Conservation (phyloP, 768 basidiomycete genomes). For the Trametes villosa region DNA sequence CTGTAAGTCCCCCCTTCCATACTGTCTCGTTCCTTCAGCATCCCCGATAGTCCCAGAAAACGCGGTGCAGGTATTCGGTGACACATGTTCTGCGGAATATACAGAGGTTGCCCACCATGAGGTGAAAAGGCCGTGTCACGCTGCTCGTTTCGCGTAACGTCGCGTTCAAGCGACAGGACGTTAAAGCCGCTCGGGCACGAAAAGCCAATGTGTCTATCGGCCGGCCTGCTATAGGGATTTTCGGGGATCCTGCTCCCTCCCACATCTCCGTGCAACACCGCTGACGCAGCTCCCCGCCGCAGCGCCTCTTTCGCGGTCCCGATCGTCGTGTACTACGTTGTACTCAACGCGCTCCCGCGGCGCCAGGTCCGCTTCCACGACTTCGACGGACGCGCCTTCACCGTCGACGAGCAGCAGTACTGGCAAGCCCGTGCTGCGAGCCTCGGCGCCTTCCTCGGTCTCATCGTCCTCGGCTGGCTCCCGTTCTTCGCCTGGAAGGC, state of each 20-base stretch:
- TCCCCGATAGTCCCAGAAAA: too few relatives aligned
- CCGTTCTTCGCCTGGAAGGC: conserved; percentile 55
- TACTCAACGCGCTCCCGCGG: conserved; percentile 35
- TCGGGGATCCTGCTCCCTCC: too few relatives aligned
- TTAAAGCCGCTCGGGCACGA: too few relatives aligned
- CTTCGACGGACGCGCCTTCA: conserved; percentile 12
- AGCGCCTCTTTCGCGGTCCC: conserved; percentile 48
- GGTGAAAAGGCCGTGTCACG: too few relatives aligned
- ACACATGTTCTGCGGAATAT: too few relatives aligned
- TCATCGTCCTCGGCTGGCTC: conserved; percentile 42
- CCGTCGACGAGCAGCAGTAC: conserved; percentile 28
- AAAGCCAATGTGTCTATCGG: too few relatives aligned
- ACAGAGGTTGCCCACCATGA: too few relatives aligned
- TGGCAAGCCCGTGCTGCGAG: conserved; percentile 43
- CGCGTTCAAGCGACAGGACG: too few relatives aligned
- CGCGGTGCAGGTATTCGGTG: too few relatives aligned
- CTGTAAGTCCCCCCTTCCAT: conserved; percentile 38
- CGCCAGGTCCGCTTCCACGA: conserved; percentile 23
- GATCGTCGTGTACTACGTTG: conserved; percentile 41
- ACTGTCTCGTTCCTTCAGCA: too few relatives aligned
- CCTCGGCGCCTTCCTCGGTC: conserved; percentile 43
- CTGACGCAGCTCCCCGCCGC: not conserved
- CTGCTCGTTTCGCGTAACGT: too few relatives aligned
- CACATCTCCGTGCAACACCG: not conserved
- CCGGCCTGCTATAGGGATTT: too few relatives aligned